These are phyloP conservation scores for Hypoxylon subgilvum DNA, from an alignment of 495 filamentous ascomycete species.

Conservation along the genomic window DNA sequence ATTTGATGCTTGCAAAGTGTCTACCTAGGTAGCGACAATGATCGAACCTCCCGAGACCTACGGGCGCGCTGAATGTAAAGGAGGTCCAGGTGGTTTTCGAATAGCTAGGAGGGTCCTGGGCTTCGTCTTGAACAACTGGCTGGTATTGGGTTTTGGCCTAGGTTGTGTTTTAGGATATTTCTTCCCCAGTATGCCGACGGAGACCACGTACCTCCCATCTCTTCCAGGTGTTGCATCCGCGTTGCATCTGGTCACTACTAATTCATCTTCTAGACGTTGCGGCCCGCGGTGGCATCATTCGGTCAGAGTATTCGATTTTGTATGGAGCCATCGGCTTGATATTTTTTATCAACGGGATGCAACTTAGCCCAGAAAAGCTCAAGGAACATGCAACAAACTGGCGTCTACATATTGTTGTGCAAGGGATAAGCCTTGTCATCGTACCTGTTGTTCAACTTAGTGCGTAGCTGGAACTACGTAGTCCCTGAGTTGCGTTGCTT, in stretches of 20 bases:
- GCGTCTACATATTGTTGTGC: slow-evolving; percentile 60
- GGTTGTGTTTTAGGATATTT: slow-evolving; percentile 58
- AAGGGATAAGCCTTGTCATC: slow-evolving; percentile 57
- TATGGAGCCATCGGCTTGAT: slow-evolving; percentile 61
- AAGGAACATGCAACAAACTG: slow-evolving; percentile 57
- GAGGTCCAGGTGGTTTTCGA: slow-evolving; percentile 19
- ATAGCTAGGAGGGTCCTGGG: slow-evolving; percentile 25
- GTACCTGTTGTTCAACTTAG: slow-evolving; percentile 52
- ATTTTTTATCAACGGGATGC: slow-evolving; percentile 62
- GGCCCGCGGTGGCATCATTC: slow-evolving; percentile 59
- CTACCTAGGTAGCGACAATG: slow-evolving; percentile 9
- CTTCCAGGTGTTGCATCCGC: neutral
- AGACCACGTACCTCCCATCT: neutral
- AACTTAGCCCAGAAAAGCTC: slow-evolving; percentile 59
- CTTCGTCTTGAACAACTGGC: slow-evolving; percentile 61
- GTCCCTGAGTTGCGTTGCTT: neutral
- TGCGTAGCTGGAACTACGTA: slow-evolving; percentile 14
- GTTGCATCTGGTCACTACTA: too few relatives aligned
- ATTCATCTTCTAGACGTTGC: slow-evolving; percentile 48
- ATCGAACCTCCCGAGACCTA: neutral
- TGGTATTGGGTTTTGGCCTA: slow-evolving; percentile 61
- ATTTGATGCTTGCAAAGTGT: slow-evolving; percentile 5
- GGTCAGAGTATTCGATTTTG: slow-evolving; percentile 60
- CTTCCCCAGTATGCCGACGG: slow-evolving; percentile 50
- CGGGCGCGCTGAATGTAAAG: slow-evolving; percentile 22